Evolutionary conservation across 139 green algal species (phyloP), one percentile per base, ranked within the genome.

Genomic region (Deuterostichococcus epilithicus): DNA sequence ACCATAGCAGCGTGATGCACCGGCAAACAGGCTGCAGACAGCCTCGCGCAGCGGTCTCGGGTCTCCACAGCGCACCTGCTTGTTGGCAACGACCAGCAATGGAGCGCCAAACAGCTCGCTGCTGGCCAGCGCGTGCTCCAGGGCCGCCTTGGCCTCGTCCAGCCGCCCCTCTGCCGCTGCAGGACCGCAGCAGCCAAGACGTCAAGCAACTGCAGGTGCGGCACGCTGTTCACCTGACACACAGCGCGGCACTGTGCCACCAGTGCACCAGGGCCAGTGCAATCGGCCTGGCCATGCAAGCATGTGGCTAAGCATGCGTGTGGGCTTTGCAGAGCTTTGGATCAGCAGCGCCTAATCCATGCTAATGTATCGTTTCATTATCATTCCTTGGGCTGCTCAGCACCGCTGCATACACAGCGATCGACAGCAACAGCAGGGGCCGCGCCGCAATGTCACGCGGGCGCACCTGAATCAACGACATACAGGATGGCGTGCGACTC

Each of bases 51-150:
- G n/a, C n/a, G n/a, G n/a, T 8, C 42, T 23, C 8, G 42, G 13
- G 10, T 52, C 13, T 8, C 10, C 13, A 52, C 42, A 23, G 42
- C 52, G 5, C 52, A 63, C 94, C 80, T 95, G 90, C 80, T 98
- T 98, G 85, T 98, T 98, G 65, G 92, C 93, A 70, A 98, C 71
- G 8, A 98, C 85, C 72, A 98, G 82, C 37, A 98, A 44, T 10
- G 95, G 94, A 2, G 93, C 95, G 0, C 90, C 91, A 15, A 75
- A 78, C 6, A 98, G 82, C n/a, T 96, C 90, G 13, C 86, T 71
- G 68, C 85, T 80, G 20, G 80, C 85, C 65, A 98, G 80, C 37
- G 92, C 88, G 2, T 83, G 75, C n/a, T 94, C 86, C 22, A 97
- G 68, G 1, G 85, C 84, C 2, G 45, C 77, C 67, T 89, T 93